phyloP scores from a whole-genome alignment of 768 basidiomycete species.

The Lactarius deliciosus region DNA sequence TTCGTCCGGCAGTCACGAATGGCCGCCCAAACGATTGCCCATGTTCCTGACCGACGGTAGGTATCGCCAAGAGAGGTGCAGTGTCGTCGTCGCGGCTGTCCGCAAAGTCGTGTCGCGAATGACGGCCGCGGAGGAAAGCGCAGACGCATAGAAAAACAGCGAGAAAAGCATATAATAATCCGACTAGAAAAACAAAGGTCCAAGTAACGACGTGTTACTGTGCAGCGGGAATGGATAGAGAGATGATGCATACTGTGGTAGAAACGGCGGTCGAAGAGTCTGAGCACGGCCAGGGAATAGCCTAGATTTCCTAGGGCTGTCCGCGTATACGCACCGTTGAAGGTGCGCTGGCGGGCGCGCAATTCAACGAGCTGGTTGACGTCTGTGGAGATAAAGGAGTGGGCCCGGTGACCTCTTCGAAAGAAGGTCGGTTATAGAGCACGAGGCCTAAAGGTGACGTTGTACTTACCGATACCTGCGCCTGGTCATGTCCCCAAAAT shows the following conservation, averaged over 20 bases:
- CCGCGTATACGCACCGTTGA: constrained; percentile 78
- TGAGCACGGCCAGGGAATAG: constrained; percentile 69
- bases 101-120: constrained; percentile 75
- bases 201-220: background rate
- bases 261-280: constrained; percentile 76
- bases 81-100: constrained; percentile 39
- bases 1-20: constrained; percentile 80
- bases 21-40: constrained; percentile 70
- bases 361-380: constrained; percentile 55
- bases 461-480: constrained; percentile 20
- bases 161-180: constrained; percentile 63
- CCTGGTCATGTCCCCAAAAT: background rate
- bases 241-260: constrained; percentile 60
- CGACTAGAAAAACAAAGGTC: constrained; percentile 40
- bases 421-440: background rate
- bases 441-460: background rate
- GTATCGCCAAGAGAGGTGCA: constrained; percentile 40
- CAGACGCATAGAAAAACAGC: constrained; percentile 57
- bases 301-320: constrained; percentile 74
- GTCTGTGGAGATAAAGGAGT: constrained; percentile 38
- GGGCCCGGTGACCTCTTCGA: constrained; percentile 37
- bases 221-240: background rate
- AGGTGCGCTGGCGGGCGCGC: constrained; percentile 77
- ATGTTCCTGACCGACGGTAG: constrained; percentile 60
- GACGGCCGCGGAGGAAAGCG: constrained; percentile 59